phyloP scores from a whole-genome alignment of 2,329 filamentous ascomycete genomes.

The Hypoxylon sp. region DNA sequence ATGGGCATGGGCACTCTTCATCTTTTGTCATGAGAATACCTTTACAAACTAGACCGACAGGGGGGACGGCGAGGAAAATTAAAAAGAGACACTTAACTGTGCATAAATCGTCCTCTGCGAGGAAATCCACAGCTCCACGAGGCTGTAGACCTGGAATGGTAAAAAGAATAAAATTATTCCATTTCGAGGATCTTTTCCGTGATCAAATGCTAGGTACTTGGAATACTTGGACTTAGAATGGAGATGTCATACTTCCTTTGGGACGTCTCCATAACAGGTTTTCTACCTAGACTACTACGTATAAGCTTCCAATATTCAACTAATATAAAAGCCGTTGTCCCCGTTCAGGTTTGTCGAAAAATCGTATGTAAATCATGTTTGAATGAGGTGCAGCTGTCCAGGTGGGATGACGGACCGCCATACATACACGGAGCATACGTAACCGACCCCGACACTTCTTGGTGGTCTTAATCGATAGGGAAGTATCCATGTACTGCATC shows the following conservation, averaged over 20 bases:
- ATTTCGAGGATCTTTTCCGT: background rate
- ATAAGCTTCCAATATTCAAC: background rate
- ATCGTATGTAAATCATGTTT: background rate
- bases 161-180: slow-evolving; percentile 8
- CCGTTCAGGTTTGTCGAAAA: background rate
- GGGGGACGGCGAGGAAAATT: slow-evolving; percentile 9
- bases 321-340: background rate
- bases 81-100: slow-evolving; percentile 17
- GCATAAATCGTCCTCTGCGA: slow-evolving; percentile 15
- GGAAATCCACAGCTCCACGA: background rate
- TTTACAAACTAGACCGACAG: slow-evolving; percentile 14
- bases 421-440: background rate
- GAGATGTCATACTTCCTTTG: background rate
- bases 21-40: slow-evolving; percentile 2
- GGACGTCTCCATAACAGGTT: too few species aligned
- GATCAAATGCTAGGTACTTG: background rate
- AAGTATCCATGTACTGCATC: slow-evolving; percentile 10
- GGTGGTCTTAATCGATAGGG: slow-evolving; percentile 23
- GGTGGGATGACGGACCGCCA: background rate
- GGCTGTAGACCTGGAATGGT: slow-evolving; percentile 16
- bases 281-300: background rate
- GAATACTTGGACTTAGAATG: background rate
- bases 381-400: background rate
- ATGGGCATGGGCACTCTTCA: slow-evolving; percentile 6
- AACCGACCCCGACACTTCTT: background rate